phyloP scores from a whole-genome alignment of 768 basidiomycete species.

The Clathrus columnatus region DNA sequence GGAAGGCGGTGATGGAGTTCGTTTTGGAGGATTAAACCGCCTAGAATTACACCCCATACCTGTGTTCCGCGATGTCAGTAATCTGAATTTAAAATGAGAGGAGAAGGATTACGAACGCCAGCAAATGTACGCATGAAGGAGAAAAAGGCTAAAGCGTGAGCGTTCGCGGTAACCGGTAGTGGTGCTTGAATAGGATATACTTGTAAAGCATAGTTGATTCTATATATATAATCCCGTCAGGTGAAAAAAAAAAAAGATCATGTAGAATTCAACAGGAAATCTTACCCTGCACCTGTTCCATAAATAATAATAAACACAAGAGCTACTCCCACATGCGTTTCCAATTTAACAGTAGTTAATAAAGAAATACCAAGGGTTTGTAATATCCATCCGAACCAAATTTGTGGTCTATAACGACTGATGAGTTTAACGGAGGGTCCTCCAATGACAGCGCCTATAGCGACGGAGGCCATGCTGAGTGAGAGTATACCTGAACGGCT shows the following conservation, averaged over 20 bases:
- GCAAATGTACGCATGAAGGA: slow-evolving; percentile 8
- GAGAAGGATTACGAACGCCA: background rate
- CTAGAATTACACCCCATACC: slow-evolving; percentile 27
- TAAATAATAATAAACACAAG: slow-evolving; percentile 23
- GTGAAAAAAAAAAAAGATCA: background rate
- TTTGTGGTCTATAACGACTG: slow-evolving; percentile 22
- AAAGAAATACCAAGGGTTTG: slow-evolving; percentile 30
- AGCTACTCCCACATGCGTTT: slow-evolving; percentile 18
- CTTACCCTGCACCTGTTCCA: slow-evolving; percentile 10
- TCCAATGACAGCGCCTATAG: slow-evolving; percentile 22
- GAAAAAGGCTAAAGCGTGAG: slow-evolving; percentile 3
- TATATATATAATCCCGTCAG: background rate
- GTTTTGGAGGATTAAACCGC: slow-evolving; percentile 27
- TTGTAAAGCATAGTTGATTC: slow-evolving; percentile 7
- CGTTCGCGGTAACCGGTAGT: slow-evolving; percentile 3
- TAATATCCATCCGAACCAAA: slow-evolving; percentile 29
- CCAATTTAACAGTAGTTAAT: slow-evolving; percentile 18
- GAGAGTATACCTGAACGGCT: slow-evolving; percentile 19
- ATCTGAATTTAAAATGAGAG: background rate
- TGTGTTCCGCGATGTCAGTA: background rate
- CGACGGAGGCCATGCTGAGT: slow-evolving; percentile 20
- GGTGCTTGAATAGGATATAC: slow-evolving; percentile 8
- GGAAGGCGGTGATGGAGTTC: slow-evolving; percentile 23
- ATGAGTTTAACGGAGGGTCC: slow-evolving; percentile 19
- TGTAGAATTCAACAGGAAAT: slow-evolving; percentile 14